Conservation (phyloP, 78 protist species). For the Dictyostelium brefeldianum region DNA sequence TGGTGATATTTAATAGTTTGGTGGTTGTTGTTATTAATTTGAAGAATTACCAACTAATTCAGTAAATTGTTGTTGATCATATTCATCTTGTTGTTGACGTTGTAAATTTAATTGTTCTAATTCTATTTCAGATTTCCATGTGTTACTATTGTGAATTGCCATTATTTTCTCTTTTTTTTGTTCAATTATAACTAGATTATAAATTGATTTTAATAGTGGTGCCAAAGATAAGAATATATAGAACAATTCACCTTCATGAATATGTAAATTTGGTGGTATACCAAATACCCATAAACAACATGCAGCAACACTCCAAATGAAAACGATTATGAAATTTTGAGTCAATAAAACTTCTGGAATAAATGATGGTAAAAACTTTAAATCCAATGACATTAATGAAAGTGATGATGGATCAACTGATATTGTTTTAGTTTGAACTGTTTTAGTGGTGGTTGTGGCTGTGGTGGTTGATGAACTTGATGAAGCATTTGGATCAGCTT, state of each 20-base stretch:
- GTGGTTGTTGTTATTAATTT: too few species aligned
- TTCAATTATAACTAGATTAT: conserved; percentile 34
- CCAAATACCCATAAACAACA: conserved; percentile 38
- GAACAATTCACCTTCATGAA: conserved; percentile 70
- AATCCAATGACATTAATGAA: neutral
- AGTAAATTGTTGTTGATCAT: neutral
- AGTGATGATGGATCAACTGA: neutral
- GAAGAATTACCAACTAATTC: neutral
- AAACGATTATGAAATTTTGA: conserved; percentile 25
- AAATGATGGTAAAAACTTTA: conserved; percentile 51
- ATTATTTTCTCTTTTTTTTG: conserved; percentile 41
- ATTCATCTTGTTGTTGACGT: conserved; percentile 1
- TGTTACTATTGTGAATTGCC: neutral
- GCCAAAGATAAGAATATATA: conserved; percentile 21
- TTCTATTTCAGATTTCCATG: conserved; percentile 26
- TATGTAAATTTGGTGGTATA: neutral
- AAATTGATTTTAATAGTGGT: conserved; percentile 28
- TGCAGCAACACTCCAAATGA: conserved; percentile 8
- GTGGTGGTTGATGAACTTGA: neutral
- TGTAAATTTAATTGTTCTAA: neutral
- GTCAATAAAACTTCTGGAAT: conserved; percentile 60
- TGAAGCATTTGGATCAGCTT: neutral
- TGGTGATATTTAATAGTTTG: too few species aligned
- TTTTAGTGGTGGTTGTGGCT: neutral
- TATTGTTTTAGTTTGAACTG: neutral